phyloP scores from a whole-genome alignment of 768 basidiomycete species.

The Trametes punicea region DNA sequence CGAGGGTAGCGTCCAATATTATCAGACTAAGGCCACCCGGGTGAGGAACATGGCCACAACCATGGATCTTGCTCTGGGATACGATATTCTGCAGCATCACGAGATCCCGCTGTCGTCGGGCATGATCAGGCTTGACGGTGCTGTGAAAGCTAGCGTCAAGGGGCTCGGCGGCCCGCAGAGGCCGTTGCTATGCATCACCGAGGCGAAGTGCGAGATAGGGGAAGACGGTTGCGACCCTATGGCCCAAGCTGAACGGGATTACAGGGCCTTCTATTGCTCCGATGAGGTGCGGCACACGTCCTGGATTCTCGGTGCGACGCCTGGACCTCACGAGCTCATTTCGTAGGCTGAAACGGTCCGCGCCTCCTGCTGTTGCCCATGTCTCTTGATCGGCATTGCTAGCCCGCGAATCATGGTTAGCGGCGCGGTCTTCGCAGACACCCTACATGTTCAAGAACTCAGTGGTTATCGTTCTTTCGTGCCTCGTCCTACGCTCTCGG shows the following conservation, averaged over 20 bases:
- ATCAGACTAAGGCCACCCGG: background rate
- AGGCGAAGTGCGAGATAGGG: background rate
- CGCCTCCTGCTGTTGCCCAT: slow-evolving; percentile 1
- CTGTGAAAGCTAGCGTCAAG: background rate
- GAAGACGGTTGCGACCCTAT: slow-evolving; percentile 11
- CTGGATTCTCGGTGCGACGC: background rate
- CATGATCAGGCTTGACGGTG: background rate
- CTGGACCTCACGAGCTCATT: background rate
- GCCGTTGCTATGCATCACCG: background rate
- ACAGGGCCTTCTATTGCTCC: slow-evolving; percentile 9
- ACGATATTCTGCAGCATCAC: background rate
- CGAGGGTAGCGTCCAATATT: background rate
- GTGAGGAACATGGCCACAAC: background rate
- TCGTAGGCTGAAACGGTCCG: slow-evolving; percentile 7
- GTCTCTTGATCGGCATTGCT: slow-evolving; percentile 18
- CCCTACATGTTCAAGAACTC: slow-evolving; percentile 18
- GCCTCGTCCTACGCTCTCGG: background rate
- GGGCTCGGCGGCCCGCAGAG: too few species aligned
- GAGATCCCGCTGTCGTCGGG: background rate
- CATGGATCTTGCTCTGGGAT: background rate
- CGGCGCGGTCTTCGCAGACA: slow-evolving; percentile 22
- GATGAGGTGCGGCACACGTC: slow-evolving; percentile 3
- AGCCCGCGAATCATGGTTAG: slow-evolving; percentile 20
- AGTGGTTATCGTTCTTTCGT: slow-evolving; percentile 17
- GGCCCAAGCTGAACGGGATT: slow-evolving; percentile 9